Percentiles rank a stretch among this genome's conserved stretches.
Conservation (phyloP, 331 rosid species). For the Malus hybrid region DNA sequence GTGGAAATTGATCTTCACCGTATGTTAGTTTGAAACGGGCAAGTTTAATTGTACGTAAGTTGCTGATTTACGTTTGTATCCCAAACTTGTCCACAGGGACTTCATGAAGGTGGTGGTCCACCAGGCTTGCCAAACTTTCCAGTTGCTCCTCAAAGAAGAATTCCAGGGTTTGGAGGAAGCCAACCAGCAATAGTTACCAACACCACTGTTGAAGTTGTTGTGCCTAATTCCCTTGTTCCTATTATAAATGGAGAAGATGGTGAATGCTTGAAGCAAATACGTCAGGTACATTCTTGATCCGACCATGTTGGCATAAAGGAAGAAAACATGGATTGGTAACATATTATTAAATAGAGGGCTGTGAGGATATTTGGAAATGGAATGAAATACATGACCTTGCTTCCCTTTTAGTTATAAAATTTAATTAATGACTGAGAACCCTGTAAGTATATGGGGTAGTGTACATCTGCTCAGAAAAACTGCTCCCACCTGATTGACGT, state of each 20-base stretch:
- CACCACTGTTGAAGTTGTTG: constrained; percentile 88
- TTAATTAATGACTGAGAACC: background rate
- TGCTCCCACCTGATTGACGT: background rate
- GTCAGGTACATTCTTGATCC: constrained; percentile 44
- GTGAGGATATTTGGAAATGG: background rate
- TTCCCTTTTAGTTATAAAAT: background rate
- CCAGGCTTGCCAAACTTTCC: constrained; percentile 67
- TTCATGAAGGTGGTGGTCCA: constrained; percentile 64
- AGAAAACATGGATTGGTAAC: no score
- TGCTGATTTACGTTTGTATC: background rate
- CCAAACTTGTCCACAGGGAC: constrained; percentile 50
- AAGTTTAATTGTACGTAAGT: background rate
- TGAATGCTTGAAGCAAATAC: constrained; percentile 92
- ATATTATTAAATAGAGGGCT: background rate
- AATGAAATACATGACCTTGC: background rate
- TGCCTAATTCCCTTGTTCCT: constrained; percentile 74
- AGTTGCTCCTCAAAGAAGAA: constrained; percentile 66
- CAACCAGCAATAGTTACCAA: constrained; percentile 67
- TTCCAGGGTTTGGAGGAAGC: constrained; percentile 56
- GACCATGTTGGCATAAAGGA: background rate
- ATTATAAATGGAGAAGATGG: constrained; percentile 87
- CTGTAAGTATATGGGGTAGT: background rate
- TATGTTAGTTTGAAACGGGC: background rate
- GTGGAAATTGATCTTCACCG: background rate
- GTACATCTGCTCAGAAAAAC: background rate